Evolutionary conservation across 805 yeast genomes (phyloP).

Genomic region (Vanderwaltozyma tropicalis): DNA sequence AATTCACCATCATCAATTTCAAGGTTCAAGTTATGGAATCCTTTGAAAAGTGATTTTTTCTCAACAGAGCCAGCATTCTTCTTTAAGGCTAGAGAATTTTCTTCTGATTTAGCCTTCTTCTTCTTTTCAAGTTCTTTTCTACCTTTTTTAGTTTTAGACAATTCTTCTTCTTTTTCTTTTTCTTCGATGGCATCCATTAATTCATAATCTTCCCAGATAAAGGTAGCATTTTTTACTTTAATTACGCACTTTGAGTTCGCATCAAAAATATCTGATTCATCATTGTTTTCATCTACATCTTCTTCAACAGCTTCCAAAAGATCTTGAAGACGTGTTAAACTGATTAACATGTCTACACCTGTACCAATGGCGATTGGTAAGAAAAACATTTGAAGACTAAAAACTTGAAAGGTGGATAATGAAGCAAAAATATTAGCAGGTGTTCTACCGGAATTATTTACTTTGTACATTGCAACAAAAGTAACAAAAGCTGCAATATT

Average conservation of each 20-base stretch:
- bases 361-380: conserved; percentile 62
- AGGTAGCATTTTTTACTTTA: conserved; percentile 40
- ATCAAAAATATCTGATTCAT: conserved; percentile 9
- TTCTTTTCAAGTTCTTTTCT: not conserved
- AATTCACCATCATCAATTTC: conserved; percentile 54
- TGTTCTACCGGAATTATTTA: conserved; percentile 31
- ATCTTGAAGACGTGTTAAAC: conserved; percentile 46
- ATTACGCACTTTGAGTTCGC: conserved; percentile 34
- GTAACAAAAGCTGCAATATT: conserved; percentile 59
- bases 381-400: conserved; percentile 53
- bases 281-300: conserved; percentile 11
- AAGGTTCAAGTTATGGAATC: conserved; percentile 40
- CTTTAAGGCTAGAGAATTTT: too few relatives aligned
- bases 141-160: conserved; percentile 7
- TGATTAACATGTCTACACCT: conserved; percentile 58
- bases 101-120: not conserved
- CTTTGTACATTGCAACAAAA: conserved; percentile 36
- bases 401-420: conserved; percentile 51
- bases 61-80: not conserved
- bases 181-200: conserved; percentile 13
- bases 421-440: conserved; percentile 65
- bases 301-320: conserved; percentile 38
- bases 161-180: conserved; percentile 17
- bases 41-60: conserved; percentile 31
- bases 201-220: conserved; percentile 54